phyloP scores from a whole-genome alignment of 2,329 filamentous ascomycete genomes.

The Elsinoe batatas region DNA sequence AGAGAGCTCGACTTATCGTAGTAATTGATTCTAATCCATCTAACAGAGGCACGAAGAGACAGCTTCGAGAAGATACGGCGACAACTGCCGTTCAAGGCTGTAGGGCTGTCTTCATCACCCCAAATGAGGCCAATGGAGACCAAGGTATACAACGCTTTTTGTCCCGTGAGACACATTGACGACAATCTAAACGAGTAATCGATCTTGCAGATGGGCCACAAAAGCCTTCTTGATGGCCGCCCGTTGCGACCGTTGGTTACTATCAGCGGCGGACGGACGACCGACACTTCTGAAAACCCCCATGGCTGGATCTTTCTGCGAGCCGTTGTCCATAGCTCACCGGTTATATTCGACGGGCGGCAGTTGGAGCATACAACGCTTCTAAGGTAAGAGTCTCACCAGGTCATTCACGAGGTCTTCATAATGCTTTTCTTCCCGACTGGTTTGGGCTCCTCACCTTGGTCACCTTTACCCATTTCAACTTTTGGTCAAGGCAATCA shows the following conservation, averaged over 20 bases:
- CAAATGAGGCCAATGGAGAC: neutral
- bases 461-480: constrained; percentile 5
- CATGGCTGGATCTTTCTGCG: neutral
- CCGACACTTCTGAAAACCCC: constrained; percentile 3
- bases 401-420: neutral
- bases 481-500: constrained; percentile 10
- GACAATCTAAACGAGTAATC: constrained; percentile 6
- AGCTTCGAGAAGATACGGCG: neutral
- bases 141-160: neutral
- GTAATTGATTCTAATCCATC: neutral
- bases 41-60: neutral
- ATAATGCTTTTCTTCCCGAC: constrained; percentile 8
- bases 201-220: neutral
- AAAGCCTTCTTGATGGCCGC: neutral
- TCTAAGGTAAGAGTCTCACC: constrained; percentile 9
- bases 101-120: neutral
- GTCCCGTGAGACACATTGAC: constrained; percentile 12
- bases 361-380: constrained; percentile 9
- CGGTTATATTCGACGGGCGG: constrained; percentile 12
- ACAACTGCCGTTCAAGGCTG: neutral
- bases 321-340: constrained; percentile 13
- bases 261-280: constrained; percentile 2
- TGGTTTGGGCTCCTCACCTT: constrained; percentile 10
- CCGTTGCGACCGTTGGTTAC: constrained; percentile 6
- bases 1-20: neutral